A percentile compares a stretch with the other conserved stretches of the same genome.
Evolutionary conservation across 208 protist species (phyloP).

Genomic region (Acanthamoeba culbertsoni): DNA sequence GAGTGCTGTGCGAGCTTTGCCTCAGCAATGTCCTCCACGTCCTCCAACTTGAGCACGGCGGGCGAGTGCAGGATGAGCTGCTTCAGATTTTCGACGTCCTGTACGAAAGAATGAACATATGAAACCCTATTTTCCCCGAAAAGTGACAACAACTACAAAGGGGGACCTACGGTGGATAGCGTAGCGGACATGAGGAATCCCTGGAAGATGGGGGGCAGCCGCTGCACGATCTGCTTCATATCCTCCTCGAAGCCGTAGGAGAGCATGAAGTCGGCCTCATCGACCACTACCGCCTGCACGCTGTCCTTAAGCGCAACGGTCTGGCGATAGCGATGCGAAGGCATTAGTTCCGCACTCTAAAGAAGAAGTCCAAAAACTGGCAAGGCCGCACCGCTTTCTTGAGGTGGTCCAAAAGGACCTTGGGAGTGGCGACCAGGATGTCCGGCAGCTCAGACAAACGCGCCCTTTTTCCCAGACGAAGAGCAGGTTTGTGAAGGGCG

Average conservation of each 20-base stretch:
- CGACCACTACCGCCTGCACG: slow-evolving; percentile 90
- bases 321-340: background rate
- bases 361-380: background rate
- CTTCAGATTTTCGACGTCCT: slow-evolving; percentile 91
- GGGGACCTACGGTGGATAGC: slow-evolving; percentile 79
- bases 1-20: slow-evolving; percentile 70
- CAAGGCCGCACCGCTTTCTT: slow-evolving; percentile 27
- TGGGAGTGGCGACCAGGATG: slow-evolving; percentile 82
- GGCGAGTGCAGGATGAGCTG: slow-evolving; percentile 88
- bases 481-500: background rate
- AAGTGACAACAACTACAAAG: background rate
- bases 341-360: background rate
- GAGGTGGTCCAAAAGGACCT: slow-evolving; percentile 73
- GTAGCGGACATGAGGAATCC: slow-evolving; percentile 94
- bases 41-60: slow-evolving; percentile 70
- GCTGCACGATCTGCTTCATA: slow-evolving; percentile 86
- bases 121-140: too few relatives aligned
- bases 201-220: slow-evolving; percentile 91
- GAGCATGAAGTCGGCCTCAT: slow-evolving; percentile 95
- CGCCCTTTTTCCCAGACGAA: slow-evolving; percentile 46
- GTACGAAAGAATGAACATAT: too few relatives aligned
- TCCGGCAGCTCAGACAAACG: slow-evolving; percentile 75
- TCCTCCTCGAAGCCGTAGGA: slow-evolving; percentile 92
- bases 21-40: slow-evolving; percentile 59
- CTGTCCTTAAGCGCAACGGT: slow-evolving; percentile 64